Base-by-base conservation (phyloP, 768 basidiomycete genomes). In the Clitopilus hobsonii region DNA sequence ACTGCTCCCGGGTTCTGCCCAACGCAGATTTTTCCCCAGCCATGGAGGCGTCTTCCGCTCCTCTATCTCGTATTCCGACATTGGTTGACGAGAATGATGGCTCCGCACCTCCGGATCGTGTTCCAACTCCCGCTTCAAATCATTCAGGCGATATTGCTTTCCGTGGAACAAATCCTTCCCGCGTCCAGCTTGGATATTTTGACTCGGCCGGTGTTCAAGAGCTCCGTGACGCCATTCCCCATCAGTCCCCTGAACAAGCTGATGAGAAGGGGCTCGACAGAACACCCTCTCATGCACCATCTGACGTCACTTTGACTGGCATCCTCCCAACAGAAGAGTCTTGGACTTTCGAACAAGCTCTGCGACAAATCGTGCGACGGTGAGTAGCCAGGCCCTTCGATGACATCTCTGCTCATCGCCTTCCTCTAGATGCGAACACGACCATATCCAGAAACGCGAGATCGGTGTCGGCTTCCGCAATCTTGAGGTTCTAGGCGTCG, bases 381-480 rank as follows among this genome's bases (percentile, higher is more conserved):
- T 69, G 38, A 30, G 68, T 55, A 22, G 5, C 38, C 45, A 32
- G 36, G 2, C 23, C 22, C 22, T 20, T 41, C 10, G 20, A 2
- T 24, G 0, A 32, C 27, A 22, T 29, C 22, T 20, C 4, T 14
- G 32, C 5, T 32, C 13, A n/a, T 52, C 24, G 50, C 8, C 4
- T 14, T 48, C 28, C 13, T 27, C 8, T n/a, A 63, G 60, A 30
- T 53, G 55, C 41, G 56, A 61, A 14, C 57, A 60, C 16, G 57
- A 59, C 32, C 52, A 62, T 7, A 60, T 62, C 20, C 54, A 60
- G 38, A 27, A 52, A 4, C 56, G 81, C 13, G 71, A 75, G 49
- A 71, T 84, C 5, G 82, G 82, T 5, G 74, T 84, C 22, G 63
- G 72, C 51, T 83, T 84, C 53, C 61, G 73, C 58, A 69, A 83